Conservation (phyloP, 495 filamentous ascomycete genomes). For the Penicillium silybi region DNA sequence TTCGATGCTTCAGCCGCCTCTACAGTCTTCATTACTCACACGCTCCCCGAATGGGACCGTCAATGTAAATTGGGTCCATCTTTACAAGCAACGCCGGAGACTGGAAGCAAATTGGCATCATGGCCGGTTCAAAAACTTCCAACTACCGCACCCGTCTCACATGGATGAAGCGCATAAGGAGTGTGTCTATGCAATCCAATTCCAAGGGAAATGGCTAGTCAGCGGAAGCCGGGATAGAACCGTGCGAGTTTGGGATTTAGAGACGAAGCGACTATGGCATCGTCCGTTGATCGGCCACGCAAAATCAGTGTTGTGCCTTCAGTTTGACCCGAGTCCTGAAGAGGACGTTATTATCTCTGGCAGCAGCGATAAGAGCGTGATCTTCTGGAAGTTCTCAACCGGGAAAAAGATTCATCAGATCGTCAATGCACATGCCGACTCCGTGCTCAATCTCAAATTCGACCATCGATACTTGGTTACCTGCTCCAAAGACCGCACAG, state of each 20-base stretch:
- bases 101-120: slow-evolving; percentile 90
- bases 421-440: slow-evolving; percentile 73
- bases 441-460: slow-evolving; percentile 93
- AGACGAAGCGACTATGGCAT: slow-evolving; percentile 69
- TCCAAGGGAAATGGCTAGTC: slow-evolving; percentile 77
- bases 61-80: slow-evolving; percentile 54
- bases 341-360: slow-evolving; percentile 92
- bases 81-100: slow-evolving; percentile 81
- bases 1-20: slow-evolving; percentile 18
- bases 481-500: slow-evolving; percentile 93
- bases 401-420: slow-evolving; percentile 74
- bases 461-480: slow-evolving; percentile 88
- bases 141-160: slow-evolving; percentile 78
- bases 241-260: slow-evolving; percentile 85
- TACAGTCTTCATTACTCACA: slow-evolving; percentile 32
- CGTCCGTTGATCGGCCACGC: slow-evolving; percentile 69
- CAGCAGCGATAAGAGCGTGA: slow-evolving; percentile 84
- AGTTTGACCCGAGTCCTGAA: slow-evolving; percentile 88
- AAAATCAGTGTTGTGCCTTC: slow-evolving; percentile 89
- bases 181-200: slow-evolving; percentile 95
- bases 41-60: slow-evolving; percentile 31
- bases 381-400: slow-evolving; percentile 91
- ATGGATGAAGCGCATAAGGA: slow-evolving; percentile 82
- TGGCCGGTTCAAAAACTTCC: slow-evolving; percentile 78
- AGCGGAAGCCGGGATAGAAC: slow-evolving; percentile 89